A percentile compares a stretch with the other conserved stretches of the same genome.
phyloP scores from a whole-genome alignment of 179 eudicot species.

The Gypsophila paniculata region DNA sequence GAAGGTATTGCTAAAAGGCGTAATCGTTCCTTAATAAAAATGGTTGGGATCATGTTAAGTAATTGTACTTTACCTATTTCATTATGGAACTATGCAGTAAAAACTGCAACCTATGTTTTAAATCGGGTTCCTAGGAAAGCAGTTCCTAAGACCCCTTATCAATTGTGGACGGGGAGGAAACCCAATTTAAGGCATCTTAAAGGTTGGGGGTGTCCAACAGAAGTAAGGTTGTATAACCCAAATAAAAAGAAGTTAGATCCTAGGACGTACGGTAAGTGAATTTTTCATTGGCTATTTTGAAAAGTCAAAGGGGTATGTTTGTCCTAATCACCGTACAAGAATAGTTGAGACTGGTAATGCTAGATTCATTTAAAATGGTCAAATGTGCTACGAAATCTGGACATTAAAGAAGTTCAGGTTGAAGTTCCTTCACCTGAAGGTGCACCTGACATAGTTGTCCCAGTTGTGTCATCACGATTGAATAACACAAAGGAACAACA shows the following conservation, averaged over 20 bases:
- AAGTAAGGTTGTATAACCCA: not conserved
- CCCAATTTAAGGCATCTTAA: not conserved
- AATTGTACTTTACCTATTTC: not conserved
- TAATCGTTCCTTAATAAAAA: too few relatives aligned
- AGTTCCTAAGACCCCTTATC: not conserved
- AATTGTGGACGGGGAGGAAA: not conserved
- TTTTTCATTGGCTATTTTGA: not conserved
- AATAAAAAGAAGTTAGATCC: not conserved
- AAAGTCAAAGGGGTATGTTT: constrained; percentile 18
- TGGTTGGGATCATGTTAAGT: not conserved
- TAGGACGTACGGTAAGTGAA: not conserved
- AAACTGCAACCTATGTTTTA: not conserved
- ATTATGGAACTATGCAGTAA: too few relatives aligned
- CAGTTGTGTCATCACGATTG: too few relatives aligned
- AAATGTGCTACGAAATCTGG: too few relatives aligned
- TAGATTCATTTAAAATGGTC: constrained; percentile 9
- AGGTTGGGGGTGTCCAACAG: not conserved
- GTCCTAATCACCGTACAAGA: constrained; percentile 1
- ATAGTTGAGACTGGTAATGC: constrained; percentile 13
- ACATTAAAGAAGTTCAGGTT: too few relatives aligned
- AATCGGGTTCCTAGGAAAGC: not conserved
- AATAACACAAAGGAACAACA: too few relatives aligned
- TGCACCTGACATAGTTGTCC: too few relatives aligned
- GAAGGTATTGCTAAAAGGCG: too few relatives aligned
- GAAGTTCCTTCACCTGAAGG: too few relatives aligned